Conservation (phyloP, 495 filamentous ascomycete genomes). For the Aspergillus asperescens region DNA sequence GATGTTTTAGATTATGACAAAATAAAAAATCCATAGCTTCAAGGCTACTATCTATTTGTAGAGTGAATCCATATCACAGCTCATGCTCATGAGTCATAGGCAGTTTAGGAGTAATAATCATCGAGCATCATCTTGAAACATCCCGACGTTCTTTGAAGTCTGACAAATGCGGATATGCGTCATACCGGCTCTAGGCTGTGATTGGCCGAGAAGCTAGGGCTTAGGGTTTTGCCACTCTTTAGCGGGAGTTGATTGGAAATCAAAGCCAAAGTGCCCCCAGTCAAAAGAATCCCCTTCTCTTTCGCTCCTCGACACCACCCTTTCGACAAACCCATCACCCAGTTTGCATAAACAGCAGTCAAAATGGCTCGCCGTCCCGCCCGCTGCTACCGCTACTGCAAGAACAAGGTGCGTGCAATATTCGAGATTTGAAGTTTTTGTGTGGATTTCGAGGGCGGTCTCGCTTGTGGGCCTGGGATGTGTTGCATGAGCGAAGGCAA, state of each 20-base stretch:
- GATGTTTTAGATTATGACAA: slow-evolving; percentile 27
- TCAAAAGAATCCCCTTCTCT: slow-evolving; percentile 28
- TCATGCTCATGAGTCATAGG: neutral
- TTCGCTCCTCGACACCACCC: slow-evolving; percentile 36
- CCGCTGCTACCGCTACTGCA: slow-evolving; percentile 99
- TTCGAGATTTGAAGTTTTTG: slow-evolving; percentile 19
- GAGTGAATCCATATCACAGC: neutral
- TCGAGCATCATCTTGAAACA: neutral
- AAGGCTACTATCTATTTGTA: neutral
- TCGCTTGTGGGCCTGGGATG: slow-evolving; percentile 31
- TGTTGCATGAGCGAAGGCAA: neutral
- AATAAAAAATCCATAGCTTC: slow-evolving; percentile 5
- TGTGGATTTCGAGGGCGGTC: slow-evolving; percentile 29
- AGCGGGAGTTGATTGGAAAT: slow-evolving; percentile 47
- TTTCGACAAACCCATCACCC: slow-evolving; percentile 34
- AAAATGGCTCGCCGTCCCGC: slow-evolving; percentile 98
- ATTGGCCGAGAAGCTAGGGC: slow-evolving; percentile 38
- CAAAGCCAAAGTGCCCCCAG: slow-evolving; percentile 38
- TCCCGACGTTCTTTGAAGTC: neutral
- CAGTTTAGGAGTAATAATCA: neutral
- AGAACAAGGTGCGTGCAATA: slow-evolving; percentile 85
- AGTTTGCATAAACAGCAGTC: slow-evolving; percentile 54
- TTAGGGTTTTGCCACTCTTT: slow-evolving; percentile 46
- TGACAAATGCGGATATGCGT: slow-evolving; percentile 19
- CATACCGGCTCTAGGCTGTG: slow-evolving; percentile 10